Conservation (phyloP, 2,329 filamentous ascomycete species). For the Colletotrichum incanum region DNA sequence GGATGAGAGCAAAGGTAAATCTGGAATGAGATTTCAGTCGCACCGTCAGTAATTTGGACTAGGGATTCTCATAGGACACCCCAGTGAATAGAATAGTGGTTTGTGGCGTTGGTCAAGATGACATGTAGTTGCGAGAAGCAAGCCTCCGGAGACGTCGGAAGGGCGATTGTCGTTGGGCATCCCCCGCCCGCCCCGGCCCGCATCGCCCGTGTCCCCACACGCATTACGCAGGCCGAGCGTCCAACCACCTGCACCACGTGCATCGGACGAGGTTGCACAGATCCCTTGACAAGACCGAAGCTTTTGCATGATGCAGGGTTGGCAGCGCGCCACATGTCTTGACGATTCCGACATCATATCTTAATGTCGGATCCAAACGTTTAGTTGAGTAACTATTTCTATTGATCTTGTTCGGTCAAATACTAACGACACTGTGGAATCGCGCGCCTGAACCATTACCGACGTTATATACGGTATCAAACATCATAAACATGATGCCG, state of each 20-base stretch:
- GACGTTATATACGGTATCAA: slow-evolving; percentile 38
- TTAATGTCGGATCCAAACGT: neutral
- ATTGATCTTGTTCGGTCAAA: slow-evolving; percentile 15
- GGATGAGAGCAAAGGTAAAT: too few relatives aligned
- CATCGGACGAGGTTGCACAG: slow-evolving; percentile 1
- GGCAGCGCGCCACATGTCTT: neutral
- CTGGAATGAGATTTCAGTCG: too few relatives aligned
- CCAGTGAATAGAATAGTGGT: neutral
- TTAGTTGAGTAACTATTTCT: slow-evolving; percentile 4
- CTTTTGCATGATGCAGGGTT: neutral
- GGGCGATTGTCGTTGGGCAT: neutral
- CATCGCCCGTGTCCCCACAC: neutral
- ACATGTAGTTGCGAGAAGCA: neutral
- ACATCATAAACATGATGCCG: slow-evolving; percentile 39
- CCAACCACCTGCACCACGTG: neutral
- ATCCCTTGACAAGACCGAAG: neutral
- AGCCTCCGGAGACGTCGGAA: neutral
- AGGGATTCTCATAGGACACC: neutral
- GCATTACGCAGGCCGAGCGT: slow-evolving; percentile 8
- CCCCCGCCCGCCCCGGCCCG: slow-evolving; percentile 2
- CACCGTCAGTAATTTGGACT: neutral
- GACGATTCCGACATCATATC: neutral
- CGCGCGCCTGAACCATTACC: slow-evolving; percentile 14
- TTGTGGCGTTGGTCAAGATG: neutral
- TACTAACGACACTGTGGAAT: slow-evolving; percentile 17